A percentile compares a stretch with the other conserved stretches of the same genome.
Evolutionary conservation across 2,329 filamentous ascomycete genomes (phyloP).

Genomic region (Colletotrichum sp.): DNA sequence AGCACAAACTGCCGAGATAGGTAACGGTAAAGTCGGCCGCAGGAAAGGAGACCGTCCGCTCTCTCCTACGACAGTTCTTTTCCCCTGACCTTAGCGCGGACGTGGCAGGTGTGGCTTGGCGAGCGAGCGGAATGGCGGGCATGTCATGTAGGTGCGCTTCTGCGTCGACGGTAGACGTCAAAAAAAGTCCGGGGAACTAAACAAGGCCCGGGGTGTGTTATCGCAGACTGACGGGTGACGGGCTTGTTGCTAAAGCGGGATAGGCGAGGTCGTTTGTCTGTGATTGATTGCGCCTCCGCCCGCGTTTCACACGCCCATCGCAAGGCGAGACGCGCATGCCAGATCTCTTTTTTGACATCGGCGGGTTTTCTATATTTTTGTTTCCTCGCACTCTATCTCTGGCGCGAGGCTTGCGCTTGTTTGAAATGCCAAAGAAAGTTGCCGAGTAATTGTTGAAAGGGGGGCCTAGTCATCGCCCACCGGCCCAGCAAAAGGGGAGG

Average conservation of each 20-base stretch:
- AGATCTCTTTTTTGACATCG: neutral
- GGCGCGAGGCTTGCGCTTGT: neutral
- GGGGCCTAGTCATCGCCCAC: neutral
- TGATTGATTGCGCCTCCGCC: neutral
- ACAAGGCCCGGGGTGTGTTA: neutral
- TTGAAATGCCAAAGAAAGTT: neutral
- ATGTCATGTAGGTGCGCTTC: neutral
- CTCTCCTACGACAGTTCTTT: neutral
- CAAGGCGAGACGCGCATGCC: neutral
- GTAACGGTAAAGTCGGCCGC: neutral
- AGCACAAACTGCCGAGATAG: neutral
- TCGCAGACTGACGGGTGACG: neutral
- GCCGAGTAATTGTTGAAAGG: neutral
- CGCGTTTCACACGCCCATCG: neutral
- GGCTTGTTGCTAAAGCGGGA: neutral
- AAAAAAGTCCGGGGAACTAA: neutral
- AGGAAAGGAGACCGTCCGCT: neutral
- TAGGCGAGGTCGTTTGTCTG: neutral
- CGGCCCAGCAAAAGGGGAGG: neutral
- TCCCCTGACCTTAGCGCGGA: neutral
- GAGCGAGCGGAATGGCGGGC: neutral
- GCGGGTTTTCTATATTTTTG: neutral
- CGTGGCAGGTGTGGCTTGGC: neutral
- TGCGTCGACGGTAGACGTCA: neutral
- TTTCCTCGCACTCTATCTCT: neutral